Percentiles rank a stretch among this genome's conserved stretches.
These are phyloP conservation scores for Firmiana major DNA, from an alignment of 345 rosid species.

Conservation along the genomic window DNA sequence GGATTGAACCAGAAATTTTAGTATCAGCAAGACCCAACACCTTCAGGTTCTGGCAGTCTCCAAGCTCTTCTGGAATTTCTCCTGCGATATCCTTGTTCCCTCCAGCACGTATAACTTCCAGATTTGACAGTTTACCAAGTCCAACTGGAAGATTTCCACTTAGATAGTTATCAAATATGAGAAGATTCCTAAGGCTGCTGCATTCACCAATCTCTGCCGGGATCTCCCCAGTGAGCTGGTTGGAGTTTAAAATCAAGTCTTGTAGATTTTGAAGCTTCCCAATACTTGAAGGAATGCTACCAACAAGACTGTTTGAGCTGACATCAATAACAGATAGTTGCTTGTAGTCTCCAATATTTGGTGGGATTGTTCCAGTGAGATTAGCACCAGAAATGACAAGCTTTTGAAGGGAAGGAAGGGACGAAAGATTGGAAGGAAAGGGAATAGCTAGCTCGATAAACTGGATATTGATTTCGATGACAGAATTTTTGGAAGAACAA, in stretches of 20 bases:
- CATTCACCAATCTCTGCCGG: constrained; percentile 69
- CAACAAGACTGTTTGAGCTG: constrained; percentile 68
- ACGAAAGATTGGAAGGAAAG: constrained; percentile 53
- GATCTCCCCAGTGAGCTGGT: constrained; percentile 59
- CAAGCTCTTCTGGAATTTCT: constrained; percentile 66
- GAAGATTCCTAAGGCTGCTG: constrained; percentile 49
- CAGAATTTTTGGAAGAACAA: constrained; percentile 44
- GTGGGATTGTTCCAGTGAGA: constrained; percentile 61
- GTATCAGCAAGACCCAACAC: constrained; percentile 80
- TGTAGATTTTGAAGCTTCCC: constrained; percentile 65
- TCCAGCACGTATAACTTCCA: constrained; percentile 65
- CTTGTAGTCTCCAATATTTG: constrained; percentile 47
- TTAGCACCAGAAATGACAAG: constrained; percentile 55
- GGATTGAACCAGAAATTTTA: constrained; percentile 62
- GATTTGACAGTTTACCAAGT: constrained; percentile 50
- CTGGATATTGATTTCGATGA: constrained; percentile 56
- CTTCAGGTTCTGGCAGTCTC: constrained; percentile 53
- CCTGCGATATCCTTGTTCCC: constrained; percentile 76
- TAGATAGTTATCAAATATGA: constrained; percentile 62
- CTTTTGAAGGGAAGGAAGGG: constrained; percentile 46
- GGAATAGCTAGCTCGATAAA: constrained; percentile 52
- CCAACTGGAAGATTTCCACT: constrained; percentile 52
- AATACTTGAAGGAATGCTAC: constrained; percentile 60
- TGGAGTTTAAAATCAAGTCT: constrained; percentile 64
- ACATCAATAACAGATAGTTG: constrained; percentile 44